Base-by-base conservation (phyloP, 2,329 filamentous ascomycete species). In the Neodidymelliopsis sp. region DNA sequence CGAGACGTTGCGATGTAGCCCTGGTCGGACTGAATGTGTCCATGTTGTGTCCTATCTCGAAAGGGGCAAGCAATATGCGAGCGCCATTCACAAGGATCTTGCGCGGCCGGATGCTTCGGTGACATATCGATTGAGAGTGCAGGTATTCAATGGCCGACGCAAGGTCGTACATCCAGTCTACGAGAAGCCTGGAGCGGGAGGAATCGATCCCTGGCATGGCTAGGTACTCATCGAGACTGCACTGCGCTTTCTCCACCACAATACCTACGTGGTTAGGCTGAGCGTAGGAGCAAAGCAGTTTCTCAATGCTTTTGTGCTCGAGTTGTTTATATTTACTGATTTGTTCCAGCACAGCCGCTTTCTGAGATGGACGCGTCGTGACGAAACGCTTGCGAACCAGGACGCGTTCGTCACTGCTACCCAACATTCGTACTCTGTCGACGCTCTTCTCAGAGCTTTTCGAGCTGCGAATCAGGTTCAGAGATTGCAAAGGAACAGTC, bases 161-260 rank as follows among this genome's bases (percentile, higher is more conserved):
- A 2, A 75, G 61, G 40, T 75, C 72, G 41, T 68, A 63, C 66
- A 75, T 73, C 72, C 72, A 75, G 38, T 71, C 69, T 8, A 75
- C 58, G 0, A 75, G 61, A 6, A 69, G 41, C 24, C 69, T 66
- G 2, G 71, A 58, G 7, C 70, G 70, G 33, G 54, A 61, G 2
- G 67, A 48, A 18, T 73, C 70, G 11, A 31, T 57, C 18, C 61
- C 57, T 6, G 67, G 62, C 10, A 68, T 53, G 6, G 59, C 57
- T 6, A 75, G 60, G 49, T 66, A 75, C 9, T 74, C 70, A 25
- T 73, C 72, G n/a, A 75, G 54, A 25, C 57, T 71, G 38, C 67
- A 69, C 40, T 73, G 70, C 12, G 69, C 67, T 29, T 55, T 62
- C 4, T 63, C 57, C 0, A 66, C 68, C 6, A 74, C 39, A 15